Evolutionary conservation across 495 filamentous ascomycete genomes (phyloP), one percentile per base, ranked within the genome.

Genomic region (Letharia columbiana): DNA sequence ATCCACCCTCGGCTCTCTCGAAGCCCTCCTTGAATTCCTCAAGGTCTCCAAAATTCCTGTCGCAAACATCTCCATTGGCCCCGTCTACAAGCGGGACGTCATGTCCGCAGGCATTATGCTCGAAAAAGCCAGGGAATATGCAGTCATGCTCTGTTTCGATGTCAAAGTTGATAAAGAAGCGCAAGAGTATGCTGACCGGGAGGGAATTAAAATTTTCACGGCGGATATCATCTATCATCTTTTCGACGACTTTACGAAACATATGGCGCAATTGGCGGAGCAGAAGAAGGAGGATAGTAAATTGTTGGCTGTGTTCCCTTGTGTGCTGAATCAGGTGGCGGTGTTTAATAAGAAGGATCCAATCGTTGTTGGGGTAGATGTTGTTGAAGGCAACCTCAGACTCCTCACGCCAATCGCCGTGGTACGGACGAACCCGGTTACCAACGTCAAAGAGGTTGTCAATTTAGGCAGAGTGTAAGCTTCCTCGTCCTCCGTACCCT

Each of bases 101-200:
- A 94, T 98, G 86, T 92, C 93, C 76, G 91, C 89, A 50, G 93
- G 91, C 70, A 89, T 88, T 63, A 99, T 99, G 95, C 79, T 98
- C 66, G 95, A 99, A 80, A 97, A 97, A 77, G 85, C 87, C 56
- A 91, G 91, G 71, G 94, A 99, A 75, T 95, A 87, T 67, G 95
- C 95, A 35, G 91, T 98, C 75, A 99, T 99, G 95, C 87, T 99
- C 28, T 98, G 95, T 75, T 99, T 99, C 82, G 95, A 99, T 74
- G 95, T 99, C 75, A 96, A 96, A 80, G 89, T 99, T 33, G 95
- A 99, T 77, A 97, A 96, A 76, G 95, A 99, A 72, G 95, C 95
- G 2, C 83, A 87, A 71, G 82, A 82, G 18, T 96, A 98, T 70
- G 95, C 95, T 50, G 90, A 96, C 13, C 92, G 97, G 63, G 85